Conservation (phyloP, 2,329 filamentous ascomycete species). For the Coniochaeta sp. region DNA sequence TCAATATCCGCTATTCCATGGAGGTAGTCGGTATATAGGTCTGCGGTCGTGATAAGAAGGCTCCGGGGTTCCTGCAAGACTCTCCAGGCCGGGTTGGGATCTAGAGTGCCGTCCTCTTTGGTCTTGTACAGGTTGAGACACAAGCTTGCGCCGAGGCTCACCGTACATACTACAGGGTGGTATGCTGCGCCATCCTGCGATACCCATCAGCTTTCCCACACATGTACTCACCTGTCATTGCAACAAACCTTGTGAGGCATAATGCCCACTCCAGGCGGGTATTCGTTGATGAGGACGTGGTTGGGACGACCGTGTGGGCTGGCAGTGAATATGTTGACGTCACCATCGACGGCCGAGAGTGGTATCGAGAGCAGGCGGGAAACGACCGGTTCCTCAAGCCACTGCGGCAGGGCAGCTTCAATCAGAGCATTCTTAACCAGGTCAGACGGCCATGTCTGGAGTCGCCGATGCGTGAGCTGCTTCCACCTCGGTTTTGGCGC, state of each 20-base stretch:
- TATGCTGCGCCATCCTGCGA: constrained; percentile 73
- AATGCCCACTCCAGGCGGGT: constrained; percentile 81
- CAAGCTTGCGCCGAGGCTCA: constrained; percentile 72
- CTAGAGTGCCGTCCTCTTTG: constrained; percentile 52
- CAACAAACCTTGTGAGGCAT: constrained; percentile 72
- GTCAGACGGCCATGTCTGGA: constrained; percentile 85
- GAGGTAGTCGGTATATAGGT: constrained; percentile 62
- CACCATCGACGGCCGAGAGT: constrained; percentile 19
- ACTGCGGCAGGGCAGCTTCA: constrained; percentile 64
- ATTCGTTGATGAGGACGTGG: constrained; percentile 92
- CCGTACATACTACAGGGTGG: constrained; percentile 79
- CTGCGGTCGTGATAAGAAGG: constrained; percentile 62
- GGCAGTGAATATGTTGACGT: constrained; percentile 41
- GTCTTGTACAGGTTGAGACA: constrained; percentile 71
- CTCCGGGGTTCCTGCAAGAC: constrained; percentile 82
- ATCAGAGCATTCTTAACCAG: constrained; percentile 74
- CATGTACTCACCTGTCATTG: background rate
- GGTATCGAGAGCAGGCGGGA: constrained; percentile 48
- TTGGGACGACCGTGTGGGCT: constrained; percentile 76
- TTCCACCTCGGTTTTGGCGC: constrained; percentile 78
- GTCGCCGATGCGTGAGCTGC: constrained; percentile 74
- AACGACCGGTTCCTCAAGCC: constrained; percentile 66
- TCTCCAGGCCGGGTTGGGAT: constrained; percentile 40
- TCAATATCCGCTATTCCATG: constrained; percentile 66
- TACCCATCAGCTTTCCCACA: constrained; percentile 15